These are phyloP conservation scores for Malassezia restricta DNA, from an alignment of 1,284 basidiomycete genomes.

Conservation along the genomic window DNA sequence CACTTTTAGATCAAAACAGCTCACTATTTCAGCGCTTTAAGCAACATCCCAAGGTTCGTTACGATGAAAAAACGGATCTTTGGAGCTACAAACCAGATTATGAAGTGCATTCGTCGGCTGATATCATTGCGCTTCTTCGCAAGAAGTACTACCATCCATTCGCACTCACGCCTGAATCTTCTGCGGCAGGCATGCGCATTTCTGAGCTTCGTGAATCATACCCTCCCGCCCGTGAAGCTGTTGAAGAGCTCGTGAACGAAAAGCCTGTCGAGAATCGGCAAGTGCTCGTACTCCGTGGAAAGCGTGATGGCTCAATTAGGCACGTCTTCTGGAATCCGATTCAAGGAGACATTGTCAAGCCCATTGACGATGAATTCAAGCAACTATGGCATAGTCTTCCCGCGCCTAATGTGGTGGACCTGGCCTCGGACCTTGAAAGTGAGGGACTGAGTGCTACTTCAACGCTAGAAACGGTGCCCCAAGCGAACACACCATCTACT, in stretches of 20 bases:
- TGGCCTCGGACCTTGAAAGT: constrained; percentile 61
- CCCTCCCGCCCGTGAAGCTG: constrained; percentile 57
- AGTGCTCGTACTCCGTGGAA: constrained; percentile 68
- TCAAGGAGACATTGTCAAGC: constrained; percentile 59
- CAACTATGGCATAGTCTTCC: constrained; percentile 72
- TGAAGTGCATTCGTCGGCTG: constrained; percentile 67
- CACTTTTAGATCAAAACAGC: constrained; percentile 57
- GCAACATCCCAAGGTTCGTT: constrained; percentile 63
- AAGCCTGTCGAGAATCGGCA: constrained; percentile 61
- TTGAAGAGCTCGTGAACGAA: constrained; percentile 33
- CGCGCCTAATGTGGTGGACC: constrained; percentile 70
- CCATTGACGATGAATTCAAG: constrained; percentile 76
- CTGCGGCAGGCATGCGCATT: constrained; percentile 59
- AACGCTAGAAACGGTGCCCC: constrained; percentile 22
- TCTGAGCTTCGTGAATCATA: constrained; percentile 74
- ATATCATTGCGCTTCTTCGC: constrained; percentile 63
- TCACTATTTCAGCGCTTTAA: constrained; percentile 65
- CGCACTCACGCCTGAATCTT: constrained; percentile 17
- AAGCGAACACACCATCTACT: constrained; percentile 16
- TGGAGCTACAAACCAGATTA: constrained; percentile 79
- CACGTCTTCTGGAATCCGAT: constrained; percentile 88
- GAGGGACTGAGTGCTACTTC: constrained; percentile 35
- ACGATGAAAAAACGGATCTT: constrained; percentile 68
- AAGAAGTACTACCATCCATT: constrained; percentile 28
- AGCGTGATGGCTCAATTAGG: constrained; percentile 58